Percentiles rank a stretch among this genome's conserved stretches.
phyloP scores from a whole-genome alignment of 495 filamentous ascomycete species.

The Annulohypoxylon moriforme region DNA sequence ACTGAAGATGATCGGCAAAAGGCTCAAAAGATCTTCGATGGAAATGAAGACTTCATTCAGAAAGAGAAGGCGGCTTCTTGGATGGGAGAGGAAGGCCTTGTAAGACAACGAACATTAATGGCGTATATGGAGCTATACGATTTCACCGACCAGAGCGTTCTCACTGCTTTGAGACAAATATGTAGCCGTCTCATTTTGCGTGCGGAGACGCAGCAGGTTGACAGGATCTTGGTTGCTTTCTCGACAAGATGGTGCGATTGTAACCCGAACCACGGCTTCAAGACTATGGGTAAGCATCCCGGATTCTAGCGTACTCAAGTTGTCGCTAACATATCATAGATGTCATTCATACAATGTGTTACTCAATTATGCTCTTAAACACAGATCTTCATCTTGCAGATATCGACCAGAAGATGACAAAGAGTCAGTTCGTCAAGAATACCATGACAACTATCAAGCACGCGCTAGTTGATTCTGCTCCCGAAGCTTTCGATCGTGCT shows the following conservation, averaged over 20 bases:
- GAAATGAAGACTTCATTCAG: slow-evolving; percentile 81
- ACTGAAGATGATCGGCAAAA: slow-evolving; percentile 76
- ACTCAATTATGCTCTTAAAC: slow-evolving; percentile 93
- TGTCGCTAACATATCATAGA: slow-evolving; percentile 61
- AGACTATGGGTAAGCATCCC: slow-evolving; percentile 73
- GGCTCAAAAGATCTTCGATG: slow-evolving; percentile 84
- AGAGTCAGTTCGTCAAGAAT: slow-evolving; percentile 93
- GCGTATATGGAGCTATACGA: slow-evolving; percentile 96
- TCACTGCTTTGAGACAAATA: slow-evolving; percentile 79
- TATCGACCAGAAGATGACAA: slow-evolving; percentile 96
- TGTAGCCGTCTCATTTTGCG: slow-evolving; percentile 86
- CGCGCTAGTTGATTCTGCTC: slow-evolving; percentile 75
- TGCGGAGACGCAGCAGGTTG: slow-evolving; percentile 96
- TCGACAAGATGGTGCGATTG: slow-evolving; percentile 92
- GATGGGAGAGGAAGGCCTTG: slow-evolving; percentile 81
- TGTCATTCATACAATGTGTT: slow-evolving; percentile 96
- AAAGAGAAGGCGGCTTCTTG: slow-evolving; percentile 85
- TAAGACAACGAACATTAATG: slow-evolving; percentile 72
- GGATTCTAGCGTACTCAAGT: no score
- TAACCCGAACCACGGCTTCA: slow-evolving; percentile 95
- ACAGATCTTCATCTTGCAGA: slow-evolving; percentile 96
- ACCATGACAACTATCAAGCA: slow-evolving; percentile 90
- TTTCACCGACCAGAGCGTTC: slow-evolving; percentile 83
- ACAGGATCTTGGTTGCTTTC: slow-evolving; percentile 90
- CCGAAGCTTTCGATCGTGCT: slow-evolving; percentile 71